Evolutionary conservation across 2,329 filamentous ascomycete genomes (phyloP).

Genomic region (Calonectria honghensis): DNA sequence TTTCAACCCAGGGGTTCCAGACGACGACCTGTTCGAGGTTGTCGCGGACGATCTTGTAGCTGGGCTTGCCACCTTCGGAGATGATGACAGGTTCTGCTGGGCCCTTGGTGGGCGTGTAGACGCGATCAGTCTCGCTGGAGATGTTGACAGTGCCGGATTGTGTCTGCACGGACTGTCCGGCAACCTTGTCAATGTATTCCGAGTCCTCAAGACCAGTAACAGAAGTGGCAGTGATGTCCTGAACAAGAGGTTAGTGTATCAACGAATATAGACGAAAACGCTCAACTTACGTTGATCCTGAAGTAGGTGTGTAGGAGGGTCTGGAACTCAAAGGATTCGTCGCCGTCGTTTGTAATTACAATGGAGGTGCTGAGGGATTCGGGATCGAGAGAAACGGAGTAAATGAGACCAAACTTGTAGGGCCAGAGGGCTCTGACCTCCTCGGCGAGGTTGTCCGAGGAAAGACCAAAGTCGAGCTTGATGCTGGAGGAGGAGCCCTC

Average conservation of each 20-base stretch:
- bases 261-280: background rate
- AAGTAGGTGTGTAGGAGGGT: constrained; percentile 95
- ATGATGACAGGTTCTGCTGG: constrained; percentile 77
- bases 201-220: constrained; percentile 86
- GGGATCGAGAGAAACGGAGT: constrained; percentile 89
- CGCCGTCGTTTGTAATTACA: constrained; percentile 91
- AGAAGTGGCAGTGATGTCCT: constrained; percentile 86
- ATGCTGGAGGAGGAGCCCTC: constrained; percentile 78
- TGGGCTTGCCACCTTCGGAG: constrained; percentile 76
- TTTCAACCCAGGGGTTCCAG: constrained; percentile 97
- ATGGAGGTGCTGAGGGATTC: constrained; percentile 86
- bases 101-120: constrained; percentile 84
- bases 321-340: constrained; percentile 91
- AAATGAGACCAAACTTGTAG: constrained; percentile 91
- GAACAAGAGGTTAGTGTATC: background rate
- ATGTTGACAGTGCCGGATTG: constrained; percentile 80
- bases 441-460: constrained; percentile 80
- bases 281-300: constrained; percentile 80
- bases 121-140: constrained; percentile 87
- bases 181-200: constrained; percentile 89
- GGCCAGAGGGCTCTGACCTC: constrained; percentile 85
- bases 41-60: constrained; percentile 86
- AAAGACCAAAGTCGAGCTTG: constrained; percentile 97
- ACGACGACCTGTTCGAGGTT: constrained; percentile 92
- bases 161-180: constrained; percentile 78